phyloP scores from a whole-genome alignment of 805 yeast species.

The Nakazawaea ambrosiae region DNA sequence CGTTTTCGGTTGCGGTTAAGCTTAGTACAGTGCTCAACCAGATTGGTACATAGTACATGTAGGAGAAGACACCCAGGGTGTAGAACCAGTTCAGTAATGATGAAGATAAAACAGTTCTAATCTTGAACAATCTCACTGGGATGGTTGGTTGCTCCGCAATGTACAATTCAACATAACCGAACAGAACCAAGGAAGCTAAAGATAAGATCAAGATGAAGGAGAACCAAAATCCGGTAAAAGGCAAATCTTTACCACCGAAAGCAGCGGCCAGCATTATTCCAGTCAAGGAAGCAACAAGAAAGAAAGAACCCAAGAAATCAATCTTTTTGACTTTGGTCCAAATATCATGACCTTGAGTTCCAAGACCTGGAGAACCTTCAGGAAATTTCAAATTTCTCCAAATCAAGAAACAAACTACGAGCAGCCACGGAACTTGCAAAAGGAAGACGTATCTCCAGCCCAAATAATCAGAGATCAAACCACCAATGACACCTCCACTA shows the following conservation, averaged over 20 bases:
- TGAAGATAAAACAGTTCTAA: slow-evolving; percentile 56
- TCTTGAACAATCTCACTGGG: slow-evolving; percentile 51
- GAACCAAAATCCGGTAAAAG: slow-evolving; percentile 39
- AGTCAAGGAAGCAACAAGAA: slow-evolving; percentile 52
- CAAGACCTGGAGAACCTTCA: slow-evolving; percentile 44
- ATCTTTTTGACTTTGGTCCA: slow-evolving; percentile 47
- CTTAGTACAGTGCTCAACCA: slow-evolving; percentile 50
- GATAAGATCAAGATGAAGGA: slow-evolving; percentile 26
- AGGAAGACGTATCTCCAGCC: slow-evolving; percentile 67
- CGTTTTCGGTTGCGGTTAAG: slow-evolving; percentile 48
- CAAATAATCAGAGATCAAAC: slow-evolving; percentile 38
- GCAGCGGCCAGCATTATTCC: slow-evolving; percentile 60
- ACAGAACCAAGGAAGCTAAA: slow-evolving; percentile 26
- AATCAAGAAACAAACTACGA: slow-evolving; percentile 32
- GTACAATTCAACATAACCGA: slow-evolving; percentile 43
- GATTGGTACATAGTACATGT: slow-evolving; percentile 65
- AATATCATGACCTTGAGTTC: slow-evolving; percentile 36
- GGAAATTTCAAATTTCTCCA: slow-evolving; percentile 31
- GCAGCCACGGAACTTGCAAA: slow-evolving; percentile 45
- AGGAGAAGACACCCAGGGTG: slow-evolving; percentile 61
- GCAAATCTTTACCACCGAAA: slow-evolving; percentile 50
- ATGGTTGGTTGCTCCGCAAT: slow-evolving; percentile 59
- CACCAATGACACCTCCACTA: slow-evolving; percentile 62
- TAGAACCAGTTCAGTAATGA: slow-evolving; percentile 64
- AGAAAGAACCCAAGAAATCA: slow-evolving; percentile 59